A percentile compares a stretch with the other conserved stretches of the same genome.
Conservation (phyloP, 2,329 filamentous ascomycete genomes). For the Gremmenia infestans region DNA sequence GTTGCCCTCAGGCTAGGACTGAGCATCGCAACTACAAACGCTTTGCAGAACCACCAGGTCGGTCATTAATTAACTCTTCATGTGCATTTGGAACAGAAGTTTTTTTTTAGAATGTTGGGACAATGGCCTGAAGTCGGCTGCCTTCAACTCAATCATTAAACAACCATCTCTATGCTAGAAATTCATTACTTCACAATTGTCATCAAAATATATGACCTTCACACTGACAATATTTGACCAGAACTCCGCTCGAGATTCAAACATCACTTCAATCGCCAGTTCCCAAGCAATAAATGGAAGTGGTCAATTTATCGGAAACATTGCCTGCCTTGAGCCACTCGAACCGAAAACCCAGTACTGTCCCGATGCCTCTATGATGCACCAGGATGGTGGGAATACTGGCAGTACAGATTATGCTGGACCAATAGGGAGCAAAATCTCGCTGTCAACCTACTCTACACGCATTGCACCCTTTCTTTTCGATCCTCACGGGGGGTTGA, state of each 20-base stretch:
- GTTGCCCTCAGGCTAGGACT: no score
- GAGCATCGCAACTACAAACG: no score
- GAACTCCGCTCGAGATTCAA: background rate
- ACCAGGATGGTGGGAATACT: background rate
- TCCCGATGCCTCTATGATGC: conserved; percentile 1
- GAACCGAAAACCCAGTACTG: background rate
- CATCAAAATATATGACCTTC: no score
- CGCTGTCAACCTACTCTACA: background rate
- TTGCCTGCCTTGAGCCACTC: background rate
- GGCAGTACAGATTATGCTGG: background rate
- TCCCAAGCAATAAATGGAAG: background rate
- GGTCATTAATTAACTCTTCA: no score
- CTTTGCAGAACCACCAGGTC: no score
- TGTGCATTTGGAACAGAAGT: no score
- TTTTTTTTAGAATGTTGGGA: no score
- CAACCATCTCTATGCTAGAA: no score
- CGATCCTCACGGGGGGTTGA: background rate
- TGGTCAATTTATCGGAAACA: background rate
- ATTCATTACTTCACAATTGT: no score
- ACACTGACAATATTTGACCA: no score
- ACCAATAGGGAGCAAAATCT: background rate
- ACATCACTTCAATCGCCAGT: background rate
- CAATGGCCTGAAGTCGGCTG: no score
- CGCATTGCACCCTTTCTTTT: background rate
- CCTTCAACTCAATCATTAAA: no score